phyloP scores from a whole-genome alignment of 2,329 filamentous ascomycete species.

The Alternaria brassicicola region DNA sequence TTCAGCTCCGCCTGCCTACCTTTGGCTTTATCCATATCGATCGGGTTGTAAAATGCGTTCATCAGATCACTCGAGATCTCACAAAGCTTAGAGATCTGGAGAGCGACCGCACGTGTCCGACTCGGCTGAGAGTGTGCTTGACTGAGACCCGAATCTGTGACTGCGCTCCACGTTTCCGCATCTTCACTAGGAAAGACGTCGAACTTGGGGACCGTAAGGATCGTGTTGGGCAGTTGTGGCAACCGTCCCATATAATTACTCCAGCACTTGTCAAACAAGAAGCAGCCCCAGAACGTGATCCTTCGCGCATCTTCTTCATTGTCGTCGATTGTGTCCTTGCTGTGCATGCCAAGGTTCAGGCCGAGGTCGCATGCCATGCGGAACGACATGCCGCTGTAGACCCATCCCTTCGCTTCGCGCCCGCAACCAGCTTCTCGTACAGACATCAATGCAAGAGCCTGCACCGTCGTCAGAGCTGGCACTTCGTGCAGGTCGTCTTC shows the following conservation, averaged over 20 bases:
- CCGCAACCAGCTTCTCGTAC: conserved; percentile 94
- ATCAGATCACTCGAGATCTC: conserved; percentile 94
- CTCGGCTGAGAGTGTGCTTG: conserved; percentile 77
- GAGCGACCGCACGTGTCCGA: conserved; percentile 71
- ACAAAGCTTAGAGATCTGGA: conserved; percentile 82
- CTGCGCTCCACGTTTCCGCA: conserved; percentile 82
- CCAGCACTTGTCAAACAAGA: conserved; percentile 98
- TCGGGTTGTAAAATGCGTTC: conserved; percentile 87
- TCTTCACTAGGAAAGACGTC: conserved; percentile 93
- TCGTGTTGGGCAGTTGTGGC: conserved; percentile 80
- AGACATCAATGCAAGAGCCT: conserved; percentile 93
- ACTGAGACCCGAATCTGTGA: conserved; percentile 81
- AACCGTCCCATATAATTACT: conserved; percentile 94
- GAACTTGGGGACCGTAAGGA: conserved; percentile 83
- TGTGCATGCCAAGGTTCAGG: conserved; percentile 76
- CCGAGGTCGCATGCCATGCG: conserved; percentile 96
- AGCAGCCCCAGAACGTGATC: conserved; percentile 97
- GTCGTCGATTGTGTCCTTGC: conserved; percentile 67
- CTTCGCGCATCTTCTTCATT: conserved; percentile 86
- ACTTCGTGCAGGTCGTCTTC: conserved; percentile 94
- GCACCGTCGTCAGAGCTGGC: conserved; percentile 85
- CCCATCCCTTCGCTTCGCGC: conserved; percentile 94
- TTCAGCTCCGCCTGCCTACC: conserved; percentile 86
- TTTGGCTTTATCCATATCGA: conserved; percentile 63
- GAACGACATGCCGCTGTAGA: conserved; percentile 98